Evolutionary conservation across 2,329 filamentous ascomycete genomes (phyloP).

Genomic region (Curvularia verruculosa): DNA sequence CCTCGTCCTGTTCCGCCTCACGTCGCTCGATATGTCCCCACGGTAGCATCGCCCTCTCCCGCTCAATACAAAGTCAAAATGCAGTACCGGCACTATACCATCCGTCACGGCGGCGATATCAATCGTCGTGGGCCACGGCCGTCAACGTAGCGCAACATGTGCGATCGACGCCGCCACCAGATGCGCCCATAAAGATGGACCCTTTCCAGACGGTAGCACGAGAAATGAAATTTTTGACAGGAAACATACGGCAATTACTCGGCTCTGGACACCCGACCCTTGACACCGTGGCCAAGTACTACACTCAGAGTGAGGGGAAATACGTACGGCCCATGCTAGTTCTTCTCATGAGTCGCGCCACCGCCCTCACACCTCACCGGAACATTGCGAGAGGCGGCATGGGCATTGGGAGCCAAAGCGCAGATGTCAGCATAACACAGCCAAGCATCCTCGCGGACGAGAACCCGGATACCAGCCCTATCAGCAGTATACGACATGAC

Average conservation of each 20-base stretch:
- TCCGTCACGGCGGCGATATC: constrained; percentile 53
- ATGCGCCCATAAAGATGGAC: constrained; percentile 77
- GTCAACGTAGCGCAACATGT: constrained; percentile 71
- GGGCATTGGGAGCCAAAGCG: constrained; percentile 33
- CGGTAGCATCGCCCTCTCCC: constrained; percentile 14
- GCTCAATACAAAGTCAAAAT: constrained; percentile 9
- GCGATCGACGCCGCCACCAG: constrained; percentile 66
- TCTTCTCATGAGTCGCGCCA: constrained; percentile 93
- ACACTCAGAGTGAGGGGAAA: constrained; percentile 95
- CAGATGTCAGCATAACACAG: constrained; percentile 67
- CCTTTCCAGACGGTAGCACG: constrained; percentile 89
- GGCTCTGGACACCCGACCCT: constrained; percentile 93
- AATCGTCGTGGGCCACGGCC: constrained; percentile 77
- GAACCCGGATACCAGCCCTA: constrained; percentile 66
- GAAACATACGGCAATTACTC: constrained; percentile 90
- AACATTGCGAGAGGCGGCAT: constrained; percentile 22
- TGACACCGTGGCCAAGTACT: constrained; percentile 96
- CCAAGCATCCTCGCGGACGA: constrained; percentile 73
- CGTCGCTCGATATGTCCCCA: constrained; percentile 37
- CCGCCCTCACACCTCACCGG: constrained; percentile 73
- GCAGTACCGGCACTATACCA: constrained; percentile 40
- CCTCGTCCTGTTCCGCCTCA: constrained; percentile 16
- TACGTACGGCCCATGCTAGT: constrained; percentile 94
- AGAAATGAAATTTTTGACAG: constrained; percentile 94
- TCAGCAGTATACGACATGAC: constrained; percentile 59